Evolutionary conservation across 129 eudicot genomes (phyloP).

Genomic region (Escallonia rubra): DNA sequence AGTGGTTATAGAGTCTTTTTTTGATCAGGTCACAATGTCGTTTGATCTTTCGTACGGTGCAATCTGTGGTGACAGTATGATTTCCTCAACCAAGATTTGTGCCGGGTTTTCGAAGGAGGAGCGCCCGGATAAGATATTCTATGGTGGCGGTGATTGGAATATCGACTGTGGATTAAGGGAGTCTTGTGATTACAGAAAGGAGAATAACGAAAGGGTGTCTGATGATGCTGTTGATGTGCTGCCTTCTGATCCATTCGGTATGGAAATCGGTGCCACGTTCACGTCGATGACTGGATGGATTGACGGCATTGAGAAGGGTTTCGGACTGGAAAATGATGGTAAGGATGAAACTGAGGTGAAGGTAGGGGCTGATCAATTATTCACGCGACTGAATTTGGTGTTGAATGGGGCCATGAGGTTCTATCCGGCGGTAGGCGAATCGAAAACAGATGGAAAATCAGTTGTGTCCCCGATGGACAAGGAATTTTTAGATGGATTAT

Average conservation of each 20-base stretch:
- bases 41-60: slow-evolving; percentile 15
- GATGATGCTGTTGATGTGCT: slow-evolving; percentile 40
- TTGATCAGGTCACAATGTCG: slow-evolving; percentile 10
- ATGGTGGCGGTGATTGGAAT: slow-evolving; percentile 24
- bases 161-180: slow-evolving; percentile 26
- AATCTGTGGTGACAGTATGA: slow-evolving; percentile 11
- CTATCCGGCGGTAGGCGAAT: slow-evolving; percentile 3
- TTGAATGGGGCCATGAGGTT: slow-evolving; percentile 21
- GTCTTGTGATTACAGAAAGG: not conserved
- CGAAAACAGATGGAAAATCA: not conserved
- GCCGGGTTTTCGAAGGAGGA: slow-evolving; percentile 28
- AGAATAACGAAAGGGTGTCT: slow-evolving; percentile 6
- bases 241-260: slow-evolving; percentile 54
- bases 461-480: slow-evolving; percentile 14
- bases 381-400: slow-evolving; percentile 17
- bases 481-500: not conserved
- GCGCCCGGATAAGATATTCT: slow-evolving; percentile 6
- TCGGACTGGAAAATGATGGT: slow-evolving; percentile 14
- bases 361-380: slow-evolving; percentile 13
- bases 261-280: slow-evolving; percentile 33
- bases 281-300: slow-evolving; percentile 40
- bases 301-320: slow-evolving; percentile 40
- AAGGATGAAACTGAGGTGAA: slow-evolving; percentile 29
- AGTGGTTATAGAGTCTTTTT: not conserved
- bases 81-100: slow-evolving; percentile 24